Conservation (phyloP, 306 rosid species). For the Glycyrrhiza uralensis region DNA sequence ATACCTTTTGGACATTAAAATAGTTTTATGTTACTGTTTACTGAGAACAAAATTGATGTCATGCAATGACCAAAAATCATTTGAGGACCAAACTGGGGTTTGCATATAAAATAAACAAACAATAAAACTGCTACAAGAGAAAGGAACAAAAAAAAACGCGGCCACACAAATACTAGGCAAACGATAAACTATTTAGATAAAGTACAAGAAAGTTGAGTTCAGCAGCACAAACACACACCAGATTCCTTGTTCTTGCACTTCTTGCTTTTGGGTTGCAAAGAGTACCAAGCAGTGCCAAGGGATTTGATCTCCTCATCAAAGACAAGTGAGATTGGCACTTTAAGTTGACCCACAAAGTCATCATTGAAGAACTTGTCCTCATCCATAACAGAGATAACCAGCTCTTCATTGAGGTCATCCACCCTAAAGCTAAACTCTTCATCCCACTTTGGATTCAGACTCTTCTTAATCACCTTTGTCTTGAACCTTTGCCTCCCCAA, state of each 20-base stretch:
- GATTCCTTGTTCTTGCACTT: conserved; percentile 81
- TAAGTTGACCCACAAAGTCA: conserved; percentile 82
- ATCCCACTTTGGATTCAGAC: conserved; percentile 81
- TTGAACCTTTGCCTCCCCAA: conserved; percentile 80
- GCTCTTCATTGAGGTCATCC: conserved; percentile 75
- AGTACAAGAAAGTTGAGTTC: not conserved
- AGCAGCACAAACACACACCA: conserved; percentile 49
- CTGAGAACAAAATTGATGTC: not conserved
- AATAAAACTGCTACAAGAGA: not conserved
- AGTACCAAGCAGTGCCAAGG: conserved; percentile 77
- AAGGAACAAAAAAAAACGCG: not conserved
- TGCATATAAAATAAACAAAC: not conserved
- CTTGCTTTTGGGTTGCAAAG: conserved; percentile 76
- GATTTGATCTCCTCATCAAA: conserved; percentile 72
- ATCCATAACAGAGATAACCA: conserved; percentile 69
- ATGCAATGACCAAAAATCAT: not conserved
- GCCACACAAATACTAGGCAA: not conserved
- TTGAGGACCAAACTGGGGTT: not conserved
- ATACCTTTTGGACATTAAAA: not conserved
- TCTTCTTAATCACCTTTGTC: conserved; percentile 87
- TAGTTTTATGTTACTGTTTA: not conserved
- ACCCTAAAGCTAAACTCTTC: conserved; percentile 82
- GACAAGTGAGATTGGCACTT: conserved; percentile 60
- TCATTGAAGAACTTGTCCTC: conserved; percentile 92
- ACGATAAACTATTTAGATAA: not conserved